Evolutionary conservation across 108 stramenopile species (phyloP), one percentile per base, ranked within the genome.

Genomic region (Schizochytrium sp.): DNA sequence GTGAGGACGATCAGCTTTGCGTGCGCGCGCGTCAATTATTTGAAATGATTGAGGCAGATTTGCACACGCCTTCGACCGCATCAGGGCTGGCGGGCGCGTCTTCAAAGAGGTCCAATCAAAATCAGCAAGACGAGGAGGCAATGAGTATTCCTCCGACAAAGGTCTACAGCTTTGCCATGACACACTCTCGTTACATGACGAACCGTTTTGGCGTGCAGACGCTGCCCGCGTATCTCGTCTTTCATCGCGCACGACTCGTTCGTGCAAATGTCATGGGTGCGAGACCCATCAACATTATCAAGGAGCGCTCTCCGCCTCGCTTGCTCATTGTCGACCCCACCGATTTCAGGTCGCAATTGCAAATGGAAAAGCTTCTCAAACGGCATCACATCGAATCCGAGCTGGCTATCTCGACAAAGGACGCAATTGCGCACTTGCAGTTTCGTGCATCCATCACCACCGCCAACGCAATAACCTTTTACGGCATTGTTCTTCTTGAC

Each of bases 291-390:
- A 60, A 60, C 51, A 44, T 88, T 25, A 44, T 44, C n/a, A 29
- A n/a, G 45, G 88, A 88, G 45, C 19, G 19, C 59, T 23, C 16
- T 6, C 88, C 88, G 21, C 58, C 29, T 23, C 60, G 44, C 21
- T 3, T 69, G 21, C 43, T 88, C 3, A 23, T 63, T 2, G 59
- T 88, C 18, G 88, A 88, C 43, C 88, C 60, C 21, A 8, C 12
- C 18, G 51, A 60, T 5, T 63, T 88, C 47, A n/a, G 5, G 60
- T 34, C 60, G 43, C 60, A 69, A 34, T 5, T 69, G 43, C 60
- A 60, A 47, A 44, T 41, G 28, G 88, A 88, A 60, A 88, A 88
- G 88, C 18, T 88, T 5, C 47, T 88, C 14, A 88, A 69, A 60
- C 41, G 53, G 88, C 44, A 34, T 19, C 59, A 60, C 28, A n/a